A percentile compares a stretch with the other conserved stretches of the same genome.
Conservation (phyloP, 2,329 filamentous ascomycete species). For the Didymella segeticola region DNA sequence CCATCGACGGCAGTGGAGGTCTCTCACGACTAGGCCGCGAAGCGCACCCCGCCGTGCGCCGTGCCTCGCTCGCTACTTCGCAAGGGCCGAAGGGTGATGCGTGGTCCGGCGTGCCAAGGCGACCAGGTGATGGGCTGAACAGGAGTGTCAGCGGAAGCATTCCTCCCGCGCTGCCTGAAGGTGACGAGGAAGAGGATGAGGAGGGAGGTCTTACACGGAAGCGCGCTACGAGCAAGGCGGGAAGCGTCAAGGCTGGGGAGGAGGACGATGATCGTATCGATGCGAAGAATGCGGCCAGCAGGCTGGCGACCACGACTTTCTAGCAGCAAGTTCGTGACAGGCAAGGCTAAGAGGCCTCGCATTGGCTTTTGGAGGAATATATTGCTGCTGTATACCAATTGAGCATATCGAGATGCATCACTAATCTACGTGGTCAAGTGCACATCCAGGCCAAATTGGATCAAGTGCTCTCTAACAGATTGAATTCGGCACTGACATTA, state of each 20-base stretch:
- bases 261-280: slow-evolving; percentile 95
- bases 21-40: slow-evolving; percentile 90
- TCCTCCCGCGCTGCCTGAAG: slow-evolving; percentile 64
- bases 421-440: not conserved
- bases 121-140: slow-evolving; percentile 74
- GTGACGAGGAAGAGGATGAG: slow-evolving; percentile 62
- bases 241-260: slow-evolving; percentile 68
- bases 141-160: slow-evolving; percentile 79
- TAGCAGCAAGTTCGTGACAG: slow-evolving; percentile 50
- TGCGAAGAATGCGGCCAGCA: slow-evolving; percentile 91
- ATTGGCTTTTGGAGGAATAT: no score
- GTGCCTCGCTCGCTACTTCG: slow-evolving; percentile 79
- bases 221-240: slow-evolving; percentile 56
- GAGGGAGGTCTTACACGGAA: slow-evolving; percentile 56
- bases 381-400: not conserved
- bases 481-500: not conserved
- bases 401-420: not conserved
- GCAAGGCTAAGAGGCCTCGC: no score
- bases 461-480: not conserved
- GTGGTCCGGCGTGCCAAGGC: slow-evolving; percentile 91
- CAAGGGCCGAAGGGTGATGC: slow-evolving; percentile 98
- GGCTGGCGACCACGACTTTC: slow-evolving; percentile 93
- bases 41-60: slow-evolving; percentile 76
- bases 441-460: not conserved
- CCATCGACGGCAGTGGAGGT: slow-evolving; percentile 89